Percentiles rank a stretch among this genome's conserved stretches.
phyloP scores from a whole-genome alignment of 192 early-diverging fungal species.

The Diversispora epigaea region DNA sequence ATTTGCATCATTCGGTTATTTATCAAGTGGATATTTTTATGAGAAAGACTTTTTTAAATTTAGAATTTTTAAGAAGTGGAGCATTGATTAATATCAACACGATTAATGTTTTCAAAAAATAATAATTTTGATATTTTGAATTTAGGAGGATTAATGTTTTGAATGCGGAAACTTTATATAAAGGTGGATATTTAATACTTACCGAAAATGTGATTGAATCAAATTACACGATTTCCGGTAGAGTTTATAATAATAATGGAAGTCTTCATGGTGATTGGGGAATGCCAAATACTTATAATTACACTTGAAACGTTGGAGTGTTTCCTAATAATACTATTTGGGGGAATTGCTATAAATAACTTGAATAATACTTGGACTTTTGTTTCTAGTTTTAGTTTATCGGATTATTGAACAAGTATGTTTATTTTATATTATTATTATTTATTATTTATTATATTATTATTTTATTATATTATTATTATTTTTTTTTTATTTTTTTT shows the following conservation, averaged over 20 bases:
- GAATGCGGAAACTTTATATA: neutral
- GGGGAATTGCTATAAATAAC: neutral
- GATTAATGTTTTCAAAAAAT: too few relatives aligned
- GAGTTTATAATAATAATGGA: neutral
- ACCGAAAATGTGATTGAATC: neutral
- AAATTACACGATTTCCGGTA: neutral
- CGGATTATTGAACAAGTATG: neutral
- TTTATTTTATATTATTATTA: too few relatives aligned
- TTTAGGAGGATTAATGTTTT: neutral
- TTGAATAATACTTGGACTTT: neutral
- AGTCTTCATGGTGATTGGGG: neutral
- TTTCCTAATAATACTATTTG: conserved; percentile 11
- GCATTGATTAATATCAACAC: neutral
- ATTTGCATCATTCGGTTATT: neutral
- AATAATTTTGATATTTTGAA: neutral
- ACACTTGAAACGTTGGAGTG: neutral
- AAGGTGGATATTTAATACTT: conserved; percentile 1
- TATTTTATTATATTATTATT: too few relatives aligned
- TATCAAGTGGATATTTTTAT: neutral
- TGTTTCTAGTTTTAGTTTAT: neutral
- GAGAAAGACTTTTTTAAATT: neutral
- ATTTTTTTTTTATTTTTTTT: neutral
- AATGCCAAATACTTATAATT: neutral
- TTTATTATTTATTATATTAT: too few relatives aligned
- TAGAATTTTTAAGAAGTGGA: neutral